Evolutionary conservation across 2,329 filamentous ascomycete species (phyloP).

Genomic region (Beauveria varroae): DNA sequence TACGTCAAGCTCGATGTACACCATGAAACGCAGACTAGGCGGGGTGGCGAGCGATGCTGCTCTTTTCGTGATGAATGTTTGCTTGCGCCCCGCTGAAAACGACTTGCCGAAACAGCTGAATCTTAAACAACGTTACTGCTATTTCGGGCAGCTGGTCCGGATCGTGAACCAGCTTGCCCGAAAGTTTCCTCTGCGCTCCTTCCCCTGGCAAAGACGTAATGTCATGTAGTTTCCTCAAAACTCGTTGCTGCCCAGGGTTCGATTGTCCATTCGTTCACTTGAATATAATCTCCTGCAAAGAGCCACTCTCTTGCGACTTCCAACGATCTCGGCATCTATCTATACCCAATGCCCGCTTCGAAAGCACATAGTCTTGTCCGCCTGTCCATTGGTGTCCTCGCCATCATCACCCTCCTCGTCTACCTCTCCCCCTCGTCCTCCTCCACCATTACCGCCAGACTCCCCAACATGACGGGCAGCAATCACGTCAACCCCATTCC

Average conservation of each 20-base stretch:
- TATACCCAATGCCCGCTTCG: background rate
- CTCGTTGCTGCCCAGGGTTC: background rate
- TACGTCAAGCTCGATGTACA: too few relatives aligned
- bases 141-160: background rate
- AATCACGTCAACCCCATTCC: constrained; percentile 8
- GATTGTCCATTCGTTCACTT: background rate
- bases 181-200: background rate
- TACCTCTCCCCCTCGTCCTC: background rate
- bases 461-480: background rate
- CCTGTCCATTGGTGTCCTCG: background rate
- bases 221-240: background rate
- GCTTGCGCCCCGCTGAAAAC: background rate
- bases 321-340: too few relatives aligned
- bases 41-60: background rate
- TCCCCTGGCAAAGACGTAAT: background rate
- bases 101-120: background rate
- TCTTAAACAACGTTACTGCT: background rate
- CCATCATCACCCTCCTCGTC: background rate
- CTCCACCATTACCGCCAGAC: background rate
- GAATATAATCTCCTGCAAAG: background rate
- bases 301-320: background rate
- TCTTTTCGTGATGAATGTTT: too few relatives aligned
- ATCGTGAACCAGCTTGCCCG: background rate
- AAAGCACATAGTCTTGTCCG: background rate
- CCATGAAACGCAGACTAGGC: background rate